Percentiles rank a stretch among this genome's conserved stretches.
Conservation (phyloP, 1,139 yeast species). For the Yamadazyma siamensis region DNA sequence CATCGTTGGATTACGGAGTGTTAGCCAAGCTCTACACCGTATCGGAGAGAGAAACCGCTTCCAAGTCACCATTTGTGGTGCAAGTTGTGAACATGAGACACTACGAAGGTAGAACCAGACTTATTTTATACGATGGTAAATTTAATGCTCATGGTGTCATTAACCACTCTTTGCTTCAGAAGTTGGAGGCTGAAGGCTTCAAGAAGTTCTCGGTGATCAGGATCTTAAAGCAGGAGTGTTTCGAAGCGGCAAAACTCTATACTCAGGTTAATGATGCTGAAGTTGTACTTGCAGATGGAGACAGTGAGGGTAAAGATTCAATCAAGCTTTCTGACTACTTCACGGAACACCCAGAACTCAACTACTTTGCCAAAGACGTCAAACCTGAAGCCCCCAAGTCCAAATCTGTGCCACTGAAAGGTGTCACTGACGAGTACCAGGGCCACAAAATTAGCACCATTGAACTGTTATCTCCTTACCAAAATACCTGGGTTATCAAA, state of each 20-base stretch:
- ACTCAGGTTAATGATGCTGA: constrained; percentile 52
- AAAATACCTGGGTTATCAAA: constrained; percentile 85
- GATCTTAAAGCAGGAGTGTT: constrained; percentile 44
- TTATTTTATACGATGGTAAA: constrained; percentile 63
- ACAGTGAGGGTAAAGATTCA: constrained; percentile 36
- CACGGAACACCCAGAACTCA: constrained; percentile 53
- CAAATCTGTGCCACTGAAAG: constrained; percentile 1
- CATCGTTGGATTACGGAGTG: constrained; percentile 21
- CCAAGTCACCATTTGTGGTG: constrained; percentile 31
- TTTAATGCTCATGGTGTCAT: constrained; percentile 63
- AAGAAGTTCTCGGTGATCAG: constrained; percentile 30
- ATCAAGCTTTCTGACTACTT: constrained; percentile 52
- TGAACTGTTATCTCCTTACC: constrained; percentile 88
- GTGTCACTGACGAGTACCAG: constrained; percentile 5
- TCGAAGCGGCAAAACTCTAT: constrained; percentile 51
- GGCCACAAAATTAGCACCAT: constrained; percentile 49
- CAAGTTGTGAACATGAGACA: constrained; percentile 48
- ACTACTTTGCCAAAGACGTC: constrained; percentile 18
- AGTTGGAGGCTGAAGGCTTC: constrained; percentile 47
- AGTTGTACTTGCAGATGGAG: constrained; percentile 39
- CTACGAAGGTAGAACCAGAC: constrained; percentile 44
- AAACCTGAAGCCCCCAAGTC: constrained; percentile 13
- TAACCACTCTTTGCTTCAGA: constrained; percentile 54
- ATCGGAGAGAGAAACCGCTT: constrained; percentile 19
- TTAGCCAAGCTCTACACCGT: constrained; percentile 25